Percentiles rank a stretch among this genome's conserved stretches.
Conservation (phyloP, 2,329 filamentous ascomycete genomes). For the Cordyceps pruinosa region DNA sequence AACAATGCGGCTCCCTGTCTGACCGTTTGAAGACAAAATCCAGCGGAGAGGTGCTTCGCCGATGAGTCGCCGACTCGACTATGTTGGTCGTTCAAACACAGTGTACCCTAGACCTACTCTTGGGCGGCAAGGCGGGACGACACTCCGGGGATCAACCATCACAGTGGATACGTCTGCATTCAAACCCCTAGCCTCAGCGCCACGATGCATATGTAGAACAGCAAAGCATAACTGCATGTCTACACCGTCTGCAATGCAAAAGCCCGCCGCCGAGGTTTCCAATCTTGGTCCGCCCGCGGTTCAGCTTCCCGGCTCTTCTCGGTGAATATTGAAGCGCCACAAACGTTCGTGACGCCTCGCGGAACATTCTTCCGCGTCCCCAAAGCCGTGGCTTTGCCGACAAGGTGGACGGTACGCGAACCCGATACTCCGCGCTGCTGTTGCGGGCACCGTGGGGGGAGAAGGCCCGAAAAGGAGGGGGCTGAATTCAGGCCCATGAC, state of each 20-base stretch:
- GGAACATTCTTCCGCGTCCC: neutral
- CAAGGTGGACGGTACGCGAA: neutral
- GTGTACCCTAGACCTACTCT: no score
- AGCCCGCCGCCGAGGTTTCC: neutral
- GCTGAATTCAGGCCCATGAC: neutral
- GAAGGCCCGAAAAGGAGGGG: constrained; percentile 10
- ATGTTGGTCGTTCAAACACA: neutral
- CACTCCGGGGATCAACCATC: neutral
- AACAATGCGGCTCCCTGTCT: no score
- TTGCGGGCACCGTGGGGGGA: neutral
- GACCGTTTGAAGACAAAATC: neutral
- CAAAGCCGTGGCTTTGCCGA: neutral
- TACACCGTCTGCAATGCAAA: neutral
- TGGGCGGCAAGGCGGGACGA: constrained; percentile 7
- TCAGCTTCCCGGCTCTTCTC: neutral
- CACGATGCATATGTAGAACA: neutral
- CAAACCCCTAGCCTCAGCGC: neutral
- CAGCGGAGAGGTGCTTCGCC: neutral
- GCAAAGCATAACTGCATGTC: neutral
- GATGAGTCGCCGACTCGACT: neutral
- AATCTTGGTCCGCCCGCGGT: neutral
- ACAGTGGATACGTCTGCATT: neutral
- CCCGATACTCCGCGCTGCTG: constrained; percentile 7
- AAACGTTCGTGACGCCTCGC: neutral
- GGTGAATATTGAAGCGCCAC: neutral